These are phyloP conservation scores for Cladorrhinum samala DNA, from an alignment of 495 filamentous ascomycete species.

Conservation along the genomic window DNA sequence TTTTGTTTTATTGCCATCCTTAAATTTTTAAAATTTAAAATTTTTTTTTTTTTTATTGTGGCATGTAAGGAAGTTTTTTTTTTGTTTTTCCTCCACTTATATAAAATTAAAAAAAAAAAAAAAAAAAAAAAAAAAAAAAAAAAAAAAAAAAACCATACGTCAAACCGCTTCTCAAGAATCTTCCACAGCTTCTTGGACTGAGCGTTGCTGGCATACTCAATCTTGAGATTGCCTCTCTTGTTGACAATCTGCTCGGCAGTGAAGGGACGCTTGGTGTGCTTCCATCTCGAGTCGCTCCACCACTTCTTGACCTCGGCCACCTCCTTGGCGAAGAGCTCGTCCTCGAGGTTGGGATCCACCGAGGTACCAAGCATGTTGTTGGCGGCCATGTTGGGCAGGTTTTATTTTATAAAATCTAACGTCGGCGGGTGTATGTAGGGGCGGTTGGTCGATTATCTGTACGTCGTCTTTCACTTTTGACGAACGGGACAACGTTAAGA, in stretches of 20 bases:
- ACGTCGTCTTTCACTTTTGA: neutral
- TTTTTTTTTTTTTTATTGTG: no score
- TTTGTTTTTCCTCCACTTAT: no score
- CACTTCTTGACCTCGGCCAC: constrained; percentile 83
- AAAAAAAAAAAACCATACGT: constrained; percentile 43
- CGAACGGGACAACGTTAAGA: neutral
- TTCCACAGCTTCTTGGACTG: constrained; percentile 93
- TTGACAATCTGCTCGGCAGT: constrained; percentile 95
- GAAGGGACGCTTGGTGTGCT: constrained; percentile 85
- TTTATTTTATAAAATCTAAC: neutral
- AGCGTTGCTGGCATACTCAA: constrained; percentile 83
- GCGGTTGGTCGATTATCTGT: neutral
- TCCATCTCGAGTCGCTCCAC: constrained; percentile 91
- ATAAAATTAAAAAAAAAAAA: no score
- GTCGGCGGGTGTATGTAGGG: neutral
- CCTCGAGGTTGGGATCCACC: constrained; percentile 63
- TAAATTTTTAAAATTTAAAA: no score
- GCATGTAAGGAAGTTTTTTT: no score
- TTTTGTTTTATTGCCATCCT: no score
- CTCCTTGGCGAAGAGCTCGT: constrained; percentile 71
- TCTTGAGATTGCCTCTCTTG: constrained; percentile 86
- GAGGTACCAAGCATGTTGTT: constrained; percentile 49
- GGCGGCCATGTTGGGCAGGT: constrained; percentile 43
- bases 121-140: no score
- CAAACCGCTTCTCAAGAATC: constrained; percentile 77